Base-by-base conservation (phyloP, 768 basidiomycete genomes). In the Tylopilus balloui region DNA sequence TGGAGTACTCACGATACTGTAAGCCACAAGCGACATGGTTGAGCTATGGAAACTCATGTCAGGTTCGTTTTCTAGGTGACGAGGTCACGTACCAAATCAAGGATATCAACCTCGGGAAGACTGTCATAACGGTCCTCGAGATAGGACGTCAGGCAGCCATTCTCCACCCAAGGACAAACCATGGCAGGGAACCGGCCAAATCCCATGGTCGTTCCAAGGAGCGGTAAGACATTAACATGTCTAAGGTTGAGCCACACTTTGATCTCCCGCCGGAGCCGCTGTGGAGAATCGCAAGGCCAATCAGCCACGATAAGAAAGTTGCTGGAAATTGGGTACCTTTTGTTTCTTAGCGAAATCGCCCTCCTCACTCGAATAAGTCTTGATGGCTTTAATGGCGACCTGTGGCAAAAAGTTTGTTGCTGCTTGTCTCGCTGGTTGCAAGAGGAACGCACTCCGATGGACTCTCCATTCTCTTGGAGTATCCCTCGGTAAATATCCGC, bases 141-240 rank as follows among this genome's bases (percentile, higher is more conserved):
- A 39, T 65, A 63, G 17, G 51, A 20, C 13, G 50, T 53, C 41
- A 66, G 47, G 27, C 52, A 49, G 12, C 60, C 63, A 11, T 62
- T 58, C 2, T 58, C 57, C 23, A 41, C 46, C 61, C 62, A 63
- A 2, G 65, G 65, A 40, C 50, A 68, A 20, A 68, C 58, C 58
- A 65, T 53, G 7, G 63, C 58, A n/a, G 55, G 31, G 20, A 58
- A 62, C 11, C 54, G 60, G 17, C 67, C 62, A 43, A 60, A 66
- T 34, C 59, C 63, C 17, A 42, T 50, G 5, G 49, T 48, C 4
- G 56, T 50, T 6, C 67, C 63, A 17, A 47, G 51, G 17, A 67
- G 51, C 0, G 58, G 57, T 2, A 66, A 40, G 10, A 65, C 48
- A 28, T 64, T 65, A 19, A 46, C 50, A 24, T 68, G 61, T 11